phyloP scores from a whole-genome alignment of 352 stramenopile genomes.

The Globisporangium paddicum region DNA sequence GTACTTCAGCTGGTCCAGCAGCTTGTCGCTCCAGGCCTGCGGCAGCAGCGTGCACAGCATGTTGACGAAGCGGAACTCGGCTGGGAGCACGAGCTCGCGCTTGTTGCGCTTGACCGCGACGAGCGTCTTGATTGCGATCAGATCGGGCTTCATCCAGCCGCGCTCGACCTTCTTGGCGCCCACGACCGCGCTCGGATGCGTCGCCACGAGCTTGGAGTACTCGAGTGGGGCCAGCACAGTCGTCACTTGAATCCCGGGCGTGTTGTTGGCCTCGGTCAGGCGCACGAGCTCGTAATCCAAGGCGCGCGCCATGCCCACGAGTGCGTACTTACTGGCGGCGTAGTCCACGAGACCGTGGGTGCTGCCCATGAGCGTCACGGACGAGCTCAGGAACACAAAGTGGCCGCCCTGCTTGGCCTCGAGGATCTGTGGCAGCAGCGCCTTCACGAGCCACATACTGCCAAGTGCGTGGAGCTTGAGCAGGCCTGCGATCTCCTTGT shows the following conservation, averaged over 20 bases:
- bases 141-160: constrained; percentile 13
- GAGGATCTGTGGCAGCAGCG: constrained; percentile 8
- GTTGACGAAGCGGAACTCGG: constrained; percentile 6
- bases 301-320: constrained; percentile 9
- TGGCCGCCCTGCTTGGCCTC: constrained; percentile 9
- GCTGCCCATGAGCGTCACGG: constrained; percentile 2
- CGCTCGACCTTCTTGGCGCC: constrained; percentile 2
- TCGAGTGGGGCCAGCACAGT: constrained; percentile 12
- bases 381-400: constrained; percentile 18
- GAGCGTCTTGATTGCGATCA: constrained; percentile 8
- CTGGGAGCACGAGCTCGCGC: constrained; percentile 11
- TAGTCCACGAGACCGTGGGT: constrained; percentile 12
- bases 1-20: constrained; percentile 17
- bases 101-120: constrained; percentile 15
- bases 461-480: constrained; percentile 7
- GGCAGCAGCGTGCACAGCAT: constrained; percentile 8
- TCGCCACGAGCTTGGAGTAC: constrained; percentile 1
- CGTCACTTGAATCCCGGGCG: constrained; percentile 6
- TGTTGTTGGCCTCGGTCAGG: not conserved
- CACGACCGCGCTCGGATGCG: not conserved
- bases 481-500: not conserved
- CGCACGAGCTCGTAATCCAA: constrained; percentile 12
- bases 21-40: constrained; percentile 15
- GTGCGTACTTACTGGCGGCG: constrained; percentile 12
- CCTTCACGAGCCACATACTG: constrained; percentile 15